Conservation (phyloP, 148 eudicot genomes). For the Persicaria maculosa region DNA sequence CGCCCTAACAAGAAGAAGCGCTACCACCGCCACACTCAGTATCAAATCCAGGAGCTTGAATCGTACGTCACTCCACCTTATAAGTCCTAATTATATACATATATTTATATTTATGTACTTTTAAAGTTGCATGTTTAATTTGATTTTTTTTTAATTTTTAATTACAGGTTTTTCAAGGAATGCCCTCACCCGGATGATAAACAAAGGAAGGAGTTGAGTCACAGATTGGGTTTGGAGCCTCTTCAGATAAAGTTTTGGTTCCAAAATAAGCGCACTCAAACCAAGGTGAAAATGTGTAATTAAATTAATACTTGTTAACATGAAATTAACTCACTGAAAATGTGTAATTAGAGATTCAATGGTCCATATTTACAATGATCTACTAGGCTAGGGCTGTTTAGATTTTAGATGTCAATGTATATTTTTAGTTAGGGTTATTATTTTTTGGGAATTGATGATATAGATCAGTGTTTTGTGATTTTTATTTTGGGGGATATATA, state of each 20-base stretch:
- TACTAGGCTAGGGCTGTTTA: no score
- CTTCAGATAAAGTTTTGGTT: slow-evolving; percentile 98
- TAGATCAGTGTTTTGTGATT: background rate
- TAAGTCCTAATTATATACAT: background rate
- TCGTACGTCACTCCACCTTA: slow-evolving; percentile 33
- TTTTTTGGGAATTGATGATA: background rate
- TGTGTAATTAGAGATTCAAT: background rate
- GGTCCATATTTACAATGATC: no score
- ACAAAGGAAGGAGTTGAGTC: slow-evolving; percentile 94
- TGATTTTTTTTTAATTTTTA: background rate
- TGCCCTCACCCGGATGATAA: slow-evolving; percentile 99
- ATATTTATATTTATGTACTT: background rate
- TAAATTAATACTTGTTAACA: background rate
- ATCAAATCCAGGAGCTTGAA: slow-evolving; percentile 94
- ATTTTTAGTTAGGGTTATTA: background rate
- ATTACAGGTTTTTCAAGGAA: slow-evolving; percentile 65
- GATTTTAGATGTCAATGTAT: no score
- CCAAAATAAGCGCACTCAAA: slow-evolving; percentile 97
- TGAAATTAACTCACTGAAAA: slow-evolving; percentile 13
- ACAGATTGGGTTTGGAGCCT: slow-evolving; percentile 69
- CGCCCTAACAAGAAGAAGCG: slow-evolving; percentile 23
- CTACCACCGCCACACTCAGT: slow-evolving; percentile 95
- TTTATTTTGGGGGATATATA: background rate
- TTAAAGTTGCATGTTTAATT: background rate
- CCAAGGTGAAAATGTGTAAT: slow-evolving; percentile 56